Evolutionary conservation across 371 early-diverging fungal genomes (phyloP).

Genomic region (Choanephora cucurbitarum): DNA sequence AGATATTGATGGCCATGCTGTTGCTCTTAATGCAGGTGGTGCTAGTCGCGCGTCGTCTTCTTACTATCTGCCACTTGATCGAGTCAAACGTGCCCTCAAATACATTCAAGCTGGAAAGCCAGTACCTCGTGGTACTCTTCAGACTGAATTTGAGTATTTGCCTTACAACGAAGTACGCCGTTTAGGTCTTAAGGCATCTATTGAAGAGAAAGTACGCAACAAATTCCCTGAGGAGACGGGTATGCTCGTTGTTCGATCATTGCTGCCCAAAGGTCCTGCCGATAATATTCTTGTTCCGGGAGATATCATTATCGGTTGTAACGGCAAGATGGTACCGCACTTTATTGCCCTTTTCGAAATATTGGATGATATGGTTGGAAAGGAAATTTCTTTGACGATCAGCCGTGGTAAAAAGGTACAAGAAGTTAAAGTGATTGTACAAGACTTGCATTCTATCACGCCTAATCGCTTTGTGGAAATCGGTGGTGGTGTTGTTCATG

Average conservation of each 20-base stretch:
- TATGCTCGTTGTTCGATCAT: slow-evolving; percentile 70
- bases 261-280: slow-evolving; percentile 78
- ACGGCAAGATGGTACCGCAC: slow-evolving; percentile 64
- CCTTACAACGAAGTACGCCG: slow-evolving; percentile 68
- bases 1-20: slow-evolving; percentile 69
- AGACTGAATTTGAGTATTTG: slow-evolving; percentile 69
- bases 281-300: slow-evolving; percentile 67
- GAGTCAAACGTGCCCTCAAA: slow-evolving; percentile 47
- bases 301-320: slow-evolving; percentile 71
- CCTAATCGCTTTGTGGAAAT: slow-evolving; percentile 79
- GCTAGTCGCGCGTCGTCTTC: slow-evolving; percentile 59
- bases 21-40: slow-evolving; percentile 73
- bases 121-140: slow-evolving; percentile 83
- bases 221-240: slow-evolving; percentile 65
- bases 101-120: slow-evolving; percentile 54
- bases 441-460: slow-evolving; percentile 81
- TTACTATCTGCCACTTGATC: slow-evolving; percentile 60
- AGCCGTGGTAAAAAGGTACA: slow-evolving; percentile 69
- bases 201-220: slow-evolving; percentile 65
- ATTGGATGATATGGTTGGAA: slow-evolving; percentile 71
- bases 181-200: slow-evolving; percentile 57
- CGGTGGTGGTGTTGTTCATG: slow-evolving; percentile 85
- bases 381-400: slow-evolving; percentile 59
- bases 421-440: slow-evolving; percentile 57
- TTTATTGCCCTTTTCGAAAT: slow-evolving; percentile 71